Conservation (phyloP, 805 yeast genomes). For the Brettanomyces anomalus region DNA sequence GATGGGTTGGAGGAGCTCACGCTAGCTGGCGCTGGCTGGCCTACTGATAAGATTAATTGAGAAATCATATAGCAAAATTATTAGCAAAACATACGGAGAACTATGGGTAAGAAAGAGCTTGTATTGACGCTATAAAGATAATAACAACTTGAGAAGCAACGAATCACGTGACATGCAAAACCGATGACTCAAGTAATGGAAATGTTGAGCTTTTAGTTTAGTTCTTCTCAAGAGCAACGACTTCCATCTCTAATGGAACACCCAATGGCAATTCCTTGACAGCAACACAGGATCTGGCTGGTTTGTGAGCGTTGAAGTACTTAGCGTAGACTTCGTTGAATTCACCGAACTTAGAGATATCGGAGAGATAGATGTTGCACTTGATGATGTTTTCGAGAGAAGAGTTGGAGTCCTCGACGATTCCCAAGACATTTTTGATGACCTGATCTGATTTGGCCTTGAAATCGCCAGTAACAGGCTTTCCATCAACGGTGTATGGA, state of each 20-base stretch:
- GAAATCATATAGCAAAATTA: too few relatives aligned
- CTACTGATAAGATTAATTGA: too few relatives aligned
- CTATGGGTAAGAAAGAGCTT: too few relatives aligned
- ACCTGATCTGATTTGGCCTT: slow-evolving; percentile 73
- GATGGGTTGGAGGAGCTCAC: too few relatives aligned
- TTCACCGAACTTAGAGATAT: slow-evolving; percentile 76
- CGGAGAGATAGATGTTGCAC: slow-evolving; percentile 83
- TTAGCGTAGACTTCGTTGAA: slow-evolving; percentile 80
- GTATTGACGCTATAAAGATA: too few relatives aligned
- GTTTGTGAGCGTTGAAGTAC: slow-evolving; percentile 71
- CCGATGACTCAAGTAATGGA: too few relatives aligned
- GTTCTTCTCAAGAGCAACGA: slow-evolving; percentile 66
- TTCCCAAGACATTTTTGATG: slow-evolving; percentile 55
- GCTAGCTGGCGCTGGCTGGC: too few relatives aligned
- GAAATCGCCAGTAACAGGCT: slow-evolving; percentile 68
- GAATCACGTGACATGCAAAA: too few relatives aligned
- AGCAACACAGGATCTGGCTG: slow-evolving; percentile 98
- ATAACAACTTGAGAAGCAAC: too few relatives aligned
- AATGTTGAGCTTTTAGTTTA: too few relatives aligned
- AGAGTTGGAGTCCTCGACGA: slow-evolving; percentile 81
- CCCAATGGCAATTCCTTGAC: slow-evolving; percentile 87
- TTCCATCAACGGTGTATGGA: slow-evolving; percentile 78
- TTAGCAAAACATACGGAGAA: too few relatives aligned
- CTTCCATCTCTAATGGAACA: slow-evolving; percentile 84
- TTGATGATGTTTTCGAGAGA: slow-evolving; percentile 77